Evolutionary conservation across 2,329 filamentous ascomycete species (phyloP).

Genomic region (Teratosphaeriaceae sp.): DNA sequence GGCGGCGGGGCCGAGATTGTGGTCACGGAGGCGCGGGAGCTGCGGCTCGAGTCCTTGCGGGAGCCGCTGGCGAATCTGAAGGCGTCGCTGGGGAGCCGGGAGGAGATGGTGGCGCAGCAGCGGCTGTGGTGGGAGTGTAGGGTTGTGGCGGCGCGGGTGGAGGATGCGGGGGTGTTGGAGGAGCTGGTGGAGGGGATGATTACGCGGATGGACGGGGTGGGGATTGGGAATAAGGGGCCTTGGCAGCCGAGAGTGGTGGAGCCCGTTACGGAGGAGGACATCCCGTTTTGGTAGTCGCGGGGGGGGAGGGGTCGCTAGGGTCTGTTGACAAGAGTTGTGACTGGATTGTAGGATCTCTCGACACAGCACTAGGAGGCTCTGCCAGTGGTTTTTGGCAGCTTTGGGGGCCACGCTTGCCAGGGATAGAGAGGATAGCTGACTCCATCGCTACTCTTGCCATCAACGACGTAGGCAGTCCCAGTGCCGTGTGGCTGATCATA

Average conservation of each 20-base stretch:
- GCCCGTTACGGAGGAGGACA: neutral
- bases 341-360: too few relatives aligned
- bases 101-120: slow-evolving; percentile 4
- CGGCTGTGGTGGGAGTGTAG: slow-evolving; percentile 20
- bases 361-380: too few relatives aligned
- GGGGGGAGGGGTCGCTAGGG: too few relatives aligned
- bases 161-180: slow-evolving; percentile 6
- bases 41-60: slow-evolving; percentile 3
- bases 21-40: slow-evolving; percentile 8
- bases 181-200: slow-evolving; percentile 10
- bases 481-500: too few relatives aligned
- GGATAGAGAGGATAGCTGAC: too few relatives aligned
- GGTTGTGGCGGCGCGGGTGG: slow-evolving; percentile 5
- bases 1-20: slow-evolving; percentile 1
- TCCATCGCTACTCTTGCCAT: too few relatives aligned
- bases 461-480: too few relatives aligned
- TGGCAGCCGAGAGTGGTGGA: slow-evolving; percentile 1
- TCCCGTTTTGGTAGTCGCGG: too few relatives aligned
- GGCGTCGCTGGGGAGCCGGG: slow-evolving; percentile 1
- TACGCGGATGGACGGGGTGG: slow-evolving; percentile 17
- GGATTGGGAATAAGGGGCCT: slow-evolving; percentile 13
- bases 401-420: too few relatives aligned
- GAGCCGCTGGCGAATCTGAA: slow-evolving; percentile 9
- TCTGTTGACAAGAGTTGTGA: too few relatives aligned
- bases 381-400: too few relatives aligned